Percentiles rank a stretch among this genome's conserved stretches.
These are phyloP conservation scores for Zelopaecilomyces penicillatus DNA, from an alignment of 2,329 filamentous ascomycete species.

Conservation along the genomic window DNA sequence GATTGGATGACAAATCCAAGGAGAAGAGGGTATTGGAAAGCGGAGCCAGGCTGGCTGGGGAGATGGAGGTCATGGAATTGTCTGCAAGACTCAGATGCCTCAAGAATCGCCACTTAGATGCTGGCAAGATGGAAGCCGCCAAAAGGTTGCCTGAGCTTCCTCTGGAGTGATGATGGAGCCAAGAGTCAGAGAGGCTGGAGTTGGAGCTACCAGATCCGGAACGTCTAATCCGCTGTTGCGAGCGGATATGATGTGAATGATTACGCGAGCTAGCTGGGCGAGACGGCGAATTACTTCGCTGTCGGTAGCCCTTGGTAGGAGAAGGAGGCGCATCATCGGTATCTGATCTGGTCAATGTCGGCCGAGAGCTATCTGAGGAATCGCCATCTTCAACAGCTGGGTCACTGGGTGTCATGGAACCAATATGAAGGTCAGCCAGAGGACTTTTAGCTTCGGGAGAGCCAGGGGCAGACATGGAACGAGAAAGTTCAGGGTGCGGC, in stretches of 20 bases:
- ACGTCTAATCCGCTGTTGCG: slow-evolving; percentile 67
- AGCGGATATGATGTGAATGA: slow-evolving; percentile 56
- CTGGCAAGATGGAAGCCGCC: slow-evolving; percentile 61
- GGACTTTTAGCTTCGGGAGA: slow-evolving; percentile 45
- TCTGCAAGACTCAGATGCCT: slow-evolving; percentile 87
- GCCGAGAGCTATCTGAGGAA: slow-evolving; percentile 22
- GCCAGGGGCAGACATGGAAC: slow-evolving; percentile 60
- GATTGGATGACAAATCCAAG: slow-evolving; percentile 83
- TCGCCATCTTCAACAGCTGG: slow-evolving; percentile 36
- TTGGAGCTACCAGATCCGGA: slow-evolving; percentile 91
- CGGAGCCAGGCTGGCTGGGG: slow-evolving; percentile 66
- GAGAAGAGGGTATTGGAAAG: slow-evolving; percentile 84
- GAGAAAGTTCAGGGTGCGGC: slow-evolving; percentile 57
- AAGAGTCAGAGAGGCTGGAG: slow-evolving; percentile 61
- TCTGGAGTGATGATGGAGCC: slow-evolving; percentile 49
- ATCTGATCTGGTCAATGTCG: slow-evolving; percentile 39
- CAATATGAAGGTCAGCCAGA: slow-evolving; percentile 43
- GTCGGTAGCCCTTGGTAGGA: slow-evolving; percentile 40
- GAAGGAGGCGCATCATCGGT: slow-evolving; percentile 37
- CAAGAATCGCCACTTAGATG: slow-evolving; percentile 91
- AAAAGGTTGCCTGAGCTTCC: slow-evolving; percentile 74
- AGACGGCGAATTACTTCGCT: slow-evolving; percentile 72
- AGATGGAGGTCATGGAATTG: slow-evolving; percentile 77
- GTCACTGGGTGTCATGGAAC: slow-evolving; percentile 50
- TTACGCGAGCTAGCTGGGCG: slow-evolving; percentile 70